Evolutionary conservation across 2,329 filamentous ascomycete species (phyloP).

Genomic region (Ilyonectria destructans): DNA sequence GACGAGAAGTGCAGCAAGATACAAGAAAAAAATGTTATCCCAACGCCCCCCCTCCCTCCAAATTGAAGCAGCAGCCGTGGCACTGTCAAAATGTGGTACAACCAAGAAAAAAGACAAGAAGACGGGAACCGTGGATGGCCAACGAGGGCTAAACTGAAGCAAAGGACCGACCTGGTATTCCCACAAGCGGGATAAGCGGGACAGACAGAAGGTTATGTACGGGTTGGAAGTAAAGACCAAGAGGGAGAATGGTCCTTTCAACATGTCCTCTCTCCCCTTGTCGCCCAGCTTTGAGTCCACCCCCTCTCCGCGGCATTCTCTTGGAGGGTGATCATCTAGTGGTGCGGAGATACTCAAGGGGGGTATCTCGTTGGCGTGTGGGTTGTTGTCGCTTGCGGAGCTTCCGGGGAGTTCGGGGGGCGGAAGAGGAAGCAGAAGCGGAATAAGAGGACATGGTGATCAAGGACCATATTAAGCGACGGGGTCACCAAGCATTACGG

Average conservation of each 20-base stretch:
- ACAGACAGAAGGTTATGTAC: conserved; percentile 14
- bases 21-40: conserved; percentile 10
- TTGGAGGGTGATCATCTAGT: conserved; percentile 3
- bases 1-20: conserved; percentile 9
- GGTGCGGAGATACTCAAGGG: conserved; percentile 37
- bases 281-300: not conserved
- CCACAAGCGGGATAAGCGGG: not conserved
- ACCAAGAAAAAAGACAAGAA: conserved; percentile 10
- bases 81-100: conserved; percentile 11
- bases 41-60: conserved; percentile 12
- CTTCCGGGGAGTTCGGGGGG: conserved; percentile 43
- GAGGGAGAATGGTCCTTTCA: not conserved
- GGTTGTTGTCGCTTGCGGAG: conserved; percentile 48
- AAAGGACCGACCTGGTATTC: conserved; percentile 11
- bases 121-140: conserved; percentile 1
- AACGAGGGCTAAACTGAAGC: conserved; percentile 8
- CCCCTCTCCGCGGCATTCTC: not conserved
- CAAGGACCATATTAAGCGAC: conserved; percentile 44
- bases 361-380: conserved; percentile 39
- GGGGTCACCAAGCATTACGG: conserved; percentile 84
- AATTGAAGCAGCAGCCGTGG: conserved; percentile 1
- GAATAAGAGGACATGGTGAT: conserved; percentile 38
- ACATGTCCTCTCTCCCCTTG: conserved; percentile 1
- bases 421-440: conserved; percentile 33
- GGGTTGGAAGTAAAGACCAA: conserved; percentile 12